Evolutionary conservation across 352 stramenopile species (phyloP), one percentile per base, ranked within the genome.

Genomic region (Paralagenidium karlingii): DNA sequence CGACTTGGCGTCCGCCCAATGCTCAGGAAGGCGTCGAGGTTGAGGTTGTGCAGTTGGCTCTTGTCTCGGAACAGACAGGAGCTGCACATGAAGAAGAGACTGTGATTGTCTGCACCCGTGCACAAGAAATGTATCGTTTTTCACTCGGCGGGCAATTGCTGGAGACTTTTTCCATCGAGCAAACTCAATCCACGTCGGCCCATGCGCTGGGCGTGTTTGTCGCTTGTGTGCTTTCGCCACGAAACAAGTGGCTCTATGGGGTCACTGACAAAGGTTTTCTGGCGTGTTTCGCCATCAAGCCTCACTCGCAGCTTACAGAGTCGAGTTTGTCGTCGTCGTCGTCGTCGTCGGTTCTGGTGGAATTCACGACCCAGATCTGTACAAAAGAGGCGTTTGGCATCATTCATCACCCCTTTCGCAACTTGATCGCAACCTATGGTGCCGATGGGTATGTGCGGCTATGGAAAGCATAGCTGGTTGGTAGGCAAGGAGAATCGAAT

Each of bases 61-160:
- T 84, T 9, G 53, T 95, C 1, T 64, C 84, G 5, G 63, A 46
- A 9, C 51, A 45, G 10, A 57, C 68, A 28, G 53, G 59, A 25
- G 51, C 50, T 0, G 53, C 42, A 0, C n/a, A n/a, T n/a, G n/a
- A n/a, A n/a, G 30, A 36, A 3, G 69, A 85, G 40, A 70, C 73
- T 20, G 71, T 97, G 41, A 47, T 97, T 33, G 50, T 97, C 37
- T 83, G 89, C 24, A 89, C 87, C 8, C 74, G 87, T 15, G 79
- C 67, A 9, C 68, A 60, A 16, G 60, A 52, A 13, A 92, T 95
- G 50, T 76, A 84, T 53, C 50, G n/a, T n/a, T n/a, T n/a, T n/a
- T n/a, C n/a, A n/a, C n/a, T n/a, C n/a, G n/a, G n/a, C n/a, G n/a
- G n/a, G n/a, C n/a, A n/a, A n/a, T n/a, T n/a, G n/a, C n/a, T n/a